phyloP scores from a whole-genome alignment of 2,329 filamentous ascomycete genomes.

The Nigrospora osmanthi region DNA sequence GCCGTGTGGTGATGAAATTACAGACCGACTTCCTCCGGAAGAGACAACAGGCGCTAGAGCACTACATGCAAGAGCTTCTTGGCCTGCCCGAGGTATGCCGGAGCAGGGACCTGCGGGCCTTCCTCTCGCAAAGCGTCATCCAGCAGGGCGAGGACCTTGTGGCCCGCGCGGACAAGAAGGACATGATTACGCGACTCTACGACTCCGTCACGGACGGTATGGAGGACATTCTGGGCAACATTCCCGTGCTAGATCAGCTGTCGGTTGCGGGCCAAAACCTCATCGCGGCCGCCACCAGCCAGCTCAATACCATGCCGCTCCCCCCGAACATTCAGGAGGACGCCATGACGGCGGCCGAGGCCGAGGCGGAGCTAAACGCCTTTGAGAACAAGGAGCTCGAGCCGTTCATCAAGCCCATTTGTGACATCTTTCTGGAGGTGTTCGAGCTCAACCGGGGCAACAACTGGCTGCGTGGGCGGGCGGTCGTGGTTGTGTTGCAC shows the following conservation, averaged over 20 bases:
- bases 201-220: conserved; percentile 96
- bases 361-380: conserved; percentile 86
- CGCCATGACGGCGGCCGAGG: conserved; percentile 56
- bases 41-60: conserved; percentile 73
- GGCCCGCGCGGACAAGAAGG: conserved; percentile 60
- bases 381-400: conserved; percentile 86
- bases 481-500: conserved; percentile 92
- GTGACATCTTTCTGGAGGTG: conserved; percentile 91
- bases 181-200: conserved; percentile 91
- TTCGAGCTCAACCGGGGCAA: conserved; percentile 93
- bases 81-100: conserved; percentile 88
- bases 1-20: conserved; percentile 91
- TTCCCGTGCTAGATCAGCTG: conserved; percentile 89
- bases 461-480: conserved; percentile 93
- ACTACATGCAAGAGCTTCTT: conserved; percentile 75
- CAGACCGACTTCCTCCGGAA: conserved; percentile 95
- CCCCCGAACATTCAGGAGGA: conserved; percentile 46
- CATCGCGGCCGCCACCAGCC: conserved; percentile 65
- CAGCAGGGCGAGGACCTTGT: conserved; percentile 51
- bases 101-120: conserved; percentile 83
- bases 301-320: conserved; percentile 49
- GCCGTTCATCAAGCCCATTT: conserved; percentile 97
- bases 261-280: conserved; percentile 89
- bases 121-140: conserved; percentile 82
- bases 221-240: conserved; percentile 95